Base-by-base conservation (phyloP, 2,329 filamentous ascomycete species). In the Aspergillus sp. region DNA sequence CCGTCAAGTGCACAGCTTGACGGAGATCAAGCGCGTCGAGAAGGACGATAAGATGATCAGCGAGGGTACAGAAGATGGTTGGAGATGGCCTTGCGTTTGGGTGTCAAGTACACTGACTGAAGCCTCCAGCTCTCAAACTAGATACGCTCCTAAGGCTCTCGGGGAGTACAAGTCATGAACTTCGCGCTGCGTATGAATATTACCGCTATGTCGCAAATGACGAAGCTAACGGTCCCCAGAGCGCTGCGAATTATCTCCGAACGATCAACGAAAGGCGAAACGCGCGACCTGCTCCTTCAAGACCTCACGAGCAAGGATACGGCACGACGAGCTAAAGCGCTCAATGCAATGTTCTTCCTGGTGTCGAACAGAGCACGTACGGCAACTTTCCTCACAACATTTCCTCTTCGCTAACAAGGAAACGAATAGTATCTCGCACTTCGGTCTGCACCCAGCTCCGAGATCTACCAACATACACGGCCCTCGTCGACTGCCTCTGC, bases 11-110 rank as follows among this genome's bases (percentile, higher is more conserved):
- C 52, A 53, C 31, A 51, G 59, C 32, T 45, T 63, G 42, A 61
- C 80, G 42, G 71, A 78, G 55, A 74, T 91, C 49, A 75, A 75
- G 38, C 71, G 75, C 22, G 52, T 66, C 24, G 73, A 77, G 38
- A 76, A 76, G 22, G 79, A 80, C 52, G 74, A 80, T 31, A 74
- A 80, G 44, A 82, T 83, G 53, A 82, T 85, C 42, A 82, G 77
- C 10, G 78, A 86, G 53, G 76, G 81, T 15, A 83, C 80, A 2
- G 81, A 86, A 49, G 80, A 86, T 50, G 73, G 63, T 64, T 46
- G 10, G 19, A 6, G 19, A 29, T 33, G 26, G 38, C 30, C 35
- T 44, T 27, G 7, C 1, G n/a, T 10, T 14, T 5, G 1, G 4
- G 6, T 0, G 3, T 15, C 22, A n/a, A 5, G 6, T 3, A 8